Conservation (phyloP, 192 early-diverging fungal genomes). For the Geranomyces variabilis region DNA sequence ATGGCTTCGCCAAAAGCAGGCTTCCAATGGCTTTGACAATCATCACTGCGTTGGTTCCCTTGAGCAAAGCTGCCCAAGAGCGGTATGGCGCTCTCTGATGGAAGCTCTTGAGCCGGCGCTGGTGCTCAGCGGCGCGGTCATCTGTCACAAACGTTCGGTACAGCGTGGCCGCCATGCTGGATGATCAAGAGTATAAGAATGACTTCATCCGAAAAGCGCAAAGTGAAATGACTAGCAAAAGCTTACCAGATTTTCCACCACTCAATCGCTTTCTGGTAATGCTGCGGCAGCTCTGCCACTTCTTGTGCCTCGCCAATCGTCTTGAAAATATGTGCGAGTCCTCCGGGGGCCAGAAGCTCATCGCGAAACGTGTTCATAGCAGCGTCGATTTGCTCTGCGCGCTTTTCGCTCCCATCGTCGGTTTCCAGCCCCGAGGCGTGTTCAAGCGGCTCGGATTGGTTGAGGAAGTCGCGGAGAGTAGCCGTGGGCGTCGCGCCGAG, state of each 20-base stretch:
- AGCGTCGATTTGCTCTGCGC: conserved; percentile 18
- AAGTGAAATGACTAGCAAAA: neutral
- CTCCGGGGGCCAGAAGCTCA: conserved; percentile 21
- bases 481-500: conserved; percentile 14
- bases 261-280: conserved; percentile 24
- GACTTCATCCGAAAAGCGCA: neutral
- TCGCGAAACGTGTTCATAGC: conserved; percentile 17
- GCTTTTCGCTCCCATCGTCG: conserved; percentile 12
- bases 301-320: conserved; percentile 15
- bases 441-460: conserved; percentile 26
- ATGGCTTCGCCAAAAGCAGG: conserved; percentile 29
- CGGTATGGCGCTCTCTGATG: conserved; percentile 29
- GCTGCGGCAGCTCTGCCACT: conserved; percentile 27
- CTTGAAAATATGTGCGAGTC: conserved; percentile 7
- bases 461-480: conserved; percentile 35
- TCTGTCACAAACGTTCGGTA: conserved; percentile 29
- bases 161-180: conserved; percentile 27
- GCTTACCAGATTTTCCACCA: conserved; percentile 39
- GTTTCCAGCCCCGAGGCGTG: neutral
- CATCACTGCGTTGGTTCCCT: conserved; percentile 34
- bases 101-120: conserved; percentile 26
- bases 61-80: conserved; percentile 32
- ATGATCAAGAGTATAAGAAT: too few relatives aligned
- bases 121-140: conserved; percentile 33
- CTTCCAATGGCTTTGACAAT: conserved; percentile 34